These are phyloP conservation scores for Isoetes taiwanensis DNA, from an alignment of 75 land plant genomes.

Conservation along the genomic window DNA sequence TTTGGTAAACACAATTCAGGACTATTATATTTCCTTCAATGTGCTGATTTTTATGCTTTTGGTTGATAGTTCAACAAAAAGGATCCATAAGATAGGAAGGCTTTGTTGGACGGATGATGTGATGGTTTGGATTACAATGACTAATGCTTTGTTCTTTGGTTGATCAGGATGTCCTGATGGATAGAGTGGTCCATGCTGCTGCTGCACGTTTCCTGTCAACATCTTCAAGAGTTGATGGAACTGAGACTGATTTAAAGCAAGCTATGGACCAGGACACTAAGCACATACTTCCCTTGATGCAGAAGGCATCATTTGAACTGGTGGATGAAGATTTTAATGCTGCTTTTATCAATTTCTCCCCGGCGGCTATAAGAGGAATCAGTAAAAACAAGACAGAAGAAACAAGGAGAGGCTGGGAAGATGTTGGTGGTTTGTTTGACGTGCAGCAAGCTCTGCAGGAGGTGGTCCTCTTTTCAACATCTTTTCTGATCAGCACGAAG, in stretches of 20 bases:
- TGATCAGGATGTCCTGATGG: constrained; percentile 81
- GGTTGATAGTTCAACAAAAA: too few relatives aligned
- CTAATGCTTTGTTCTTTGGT: too few relatives aligned
- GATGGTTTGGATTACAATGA: too few relatives aligned
- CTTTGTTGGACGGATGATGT: too few relatives aligned
- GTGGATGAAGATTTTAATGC: constrained; percentile 43
- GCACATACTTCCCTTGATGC: not conserved
- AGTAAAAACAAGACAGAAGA: constrained; percentile 45
- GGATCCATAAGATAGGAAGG: too few relatives aligned
- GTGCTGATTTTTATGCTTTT: too few relatives aligned
- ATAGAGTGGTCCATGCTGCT: constrained; percentile 79
- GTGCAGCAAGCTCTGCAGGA: constrained; percentile 66
- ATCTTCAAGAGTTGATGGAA: not conserved
- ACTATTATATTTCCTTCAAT: too few relatives aligned
- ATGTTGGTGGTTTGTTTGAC: constrained; percentile 83
- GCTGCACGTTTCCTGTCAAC: constrained; percentile 39
- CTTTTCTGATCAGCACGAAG: too few relatives aligned
- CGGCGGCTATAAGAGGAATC: constrained; percentile 78
- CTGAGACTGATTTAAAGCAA: not conserved
- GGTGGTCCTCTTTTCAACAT: constrained; percentile 36
- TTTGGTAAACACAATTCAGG: constrained; percentile 44
- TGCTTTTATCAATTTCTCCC: constrained; percentile 74
- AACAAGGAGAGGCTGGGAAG: constrained; percentile 78
- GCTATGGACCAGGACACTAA: not conserved
- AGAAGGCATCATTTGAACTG: constrained; percentile 16